Conservation (phyloP, 2,329 filamentous ascomycete species). For the Diaporthe helianthi region DNA sequence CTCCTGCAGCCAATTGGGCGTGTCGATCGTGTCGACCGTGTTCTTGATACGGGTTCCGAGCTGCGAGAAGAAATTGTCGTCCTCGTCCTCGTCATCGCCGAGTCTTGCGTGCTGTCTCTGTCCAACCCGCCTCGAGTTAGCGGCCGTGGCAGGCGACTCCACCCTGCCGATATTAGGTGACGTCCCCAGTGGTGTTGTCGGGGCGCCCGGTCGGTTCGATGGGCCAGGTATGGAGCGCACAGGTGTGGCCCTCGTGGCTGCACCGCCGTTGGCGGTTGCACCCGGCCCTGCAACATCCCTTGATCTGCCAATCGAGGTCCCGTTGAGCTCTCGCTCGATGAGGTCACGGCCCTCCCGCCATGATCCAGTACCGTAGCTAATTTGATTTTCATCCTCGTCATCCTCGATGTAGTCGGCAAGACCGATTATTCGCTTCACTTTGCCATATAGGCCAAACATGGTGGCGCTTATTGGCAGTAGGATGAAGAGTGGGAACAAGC, state of each 20-base stretch:
- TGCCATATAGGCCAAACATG: slow-evolving; percentile 88
- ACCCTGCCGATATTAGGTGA: slow-evolving; percentile 43
- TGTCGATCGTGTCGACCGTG: slow-evolving; percentile 83
- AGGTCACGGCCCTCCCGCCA: slow-evolving; percentile 93
- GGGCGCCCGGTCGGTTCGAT: slow-evolving; percentile 45
- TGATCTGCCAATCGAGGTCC: slow-evolving; percentile 58
- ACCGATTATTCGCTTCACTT: slow-evolving; percentile 77
- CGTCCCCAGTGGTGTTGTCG: slow-evolving; percentile 53
- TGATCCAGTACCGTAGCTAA: slow-evolving; percentile 76
- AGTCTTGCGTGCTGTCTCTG: slow-evolving; percentile 44
- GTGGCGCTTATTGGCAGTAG: slow-evolving; percentile 85
- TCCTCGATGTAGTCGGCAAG: slow-evolving; percentile 82
- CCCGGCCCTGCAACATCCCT: slow-evolving; percentile 41
- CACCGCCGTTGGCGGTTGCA: slow-evolving; percentile 35
- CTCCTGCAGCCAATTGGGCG: slow-evolving; percentile 83
- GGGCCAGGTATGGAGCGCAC: slow-evolving; percentile 56
- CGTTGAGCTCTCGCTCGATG: slow-evolving; percentile 84
- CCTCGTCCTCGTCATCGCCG: slow-evolving; percentile 67
- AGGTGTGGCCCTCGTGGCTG: slow-evolving; percentile 49
- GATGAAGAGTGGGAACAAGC: slow-evolving; percentile 87
- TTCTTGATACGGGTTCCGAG: slow-evolving; percentile 89
- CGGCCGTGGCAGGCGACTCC: slow-evolving; percentile 33
- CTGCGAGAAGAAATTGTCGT: slow-evolving; percentile 83
- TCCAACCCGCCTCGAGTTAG: slow-evolving; percentile 41
- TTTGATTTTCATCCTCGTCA: slow-evolving; percentile 68